phyloP scores from a whole-genome alignment of 345 rosid species.

The Corymbia maculata region DNA sequence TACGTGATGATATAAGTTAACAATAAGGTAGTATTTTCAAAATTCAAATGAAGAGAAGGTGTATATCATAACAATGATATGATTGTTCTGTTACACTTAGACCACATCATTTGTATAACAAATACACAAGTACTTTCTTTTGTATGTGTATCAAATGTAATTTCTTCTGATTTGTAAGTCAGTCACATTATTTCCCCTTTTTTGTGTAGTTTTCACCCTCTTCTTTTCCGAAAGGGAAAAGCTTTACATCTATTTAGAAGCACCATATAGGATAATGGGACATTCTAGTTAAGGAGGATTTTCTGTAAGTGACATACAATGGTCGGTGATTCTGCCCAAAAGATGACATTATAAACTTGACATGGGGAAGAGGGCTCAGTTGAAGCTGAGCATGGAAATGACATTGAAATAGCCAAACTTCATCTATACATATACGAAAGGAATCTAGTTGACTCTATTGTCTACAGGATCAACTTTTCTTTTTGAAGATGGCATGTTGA shows the following conservation, averaged over 20 bases:
- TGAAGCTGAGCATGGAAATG: neutral
- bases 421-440: neutral
- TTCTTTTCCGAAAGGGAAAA: neutral
- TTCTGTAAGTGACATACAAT: neutral
- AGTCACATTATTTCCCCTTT: neutral
- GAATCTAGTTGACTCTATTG: neutral
- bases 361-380: neutral
- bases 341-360: neutral
- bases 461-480: neutral
- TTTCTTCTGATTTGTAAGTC: neutral
- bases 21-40: neutral
- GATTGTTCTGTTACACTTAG: too few species aligned
- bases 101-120: too few species aligned
- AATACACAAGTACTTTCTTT: neutral
- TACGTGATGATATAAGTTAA: too few species aligned
- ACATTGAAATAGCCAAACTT: neutral
- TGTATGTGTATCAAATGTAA: neutral
- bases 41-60: neutral
- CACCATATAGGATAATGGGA: neutral
- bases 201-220: neutral
- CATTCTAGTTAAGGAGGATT: neutral
- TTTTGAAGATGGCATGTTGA: neutral
- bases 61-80: too few species aligned
- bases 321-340: neutral
- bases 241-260: neutral